phyloP scores from a whole-genome alignment of 2,329 filamentous ascomycete species.

The Clonostachys sp. region DNA sequence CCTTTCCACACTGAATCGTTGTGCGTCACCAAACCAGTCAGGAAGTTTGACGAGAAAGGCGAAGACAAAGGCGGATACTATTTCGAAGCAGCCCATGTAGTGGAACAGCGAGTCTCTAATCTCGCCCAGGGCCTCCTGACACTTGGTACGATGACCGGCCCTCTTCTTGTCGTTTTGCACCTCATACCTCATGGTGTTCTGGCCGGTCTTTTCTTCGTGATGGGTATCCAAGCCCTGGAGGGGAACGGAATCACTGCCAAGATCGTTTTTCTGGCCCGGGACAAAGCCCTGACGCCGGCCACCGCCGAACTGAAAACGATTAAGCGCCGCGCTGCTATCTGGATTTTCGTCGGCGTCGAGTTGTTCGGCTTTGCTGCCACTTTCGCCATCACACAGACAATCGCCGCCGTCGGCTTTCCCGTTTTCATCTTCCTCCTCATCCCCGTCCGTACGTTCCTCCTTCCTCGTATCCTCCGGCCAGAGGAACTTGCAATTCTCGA shows the following conservation, averaged over 20 bases:
- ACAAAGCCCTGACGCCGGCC: slow-evolving; percentile 55
- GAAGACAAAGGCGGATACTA: slow-evolving; percentile 51
- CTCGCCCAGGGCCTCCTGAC: slow-evolving; percentile 74
- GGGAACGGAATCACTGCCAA: slow-evolving; percentile 76
- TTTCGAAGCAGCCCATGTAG: slow-evolving; percentile 55
- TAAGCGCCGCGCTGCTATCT: slow-evolving; percentile 60
- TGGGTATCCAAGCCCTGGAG: slow-evolving; percentile 75
- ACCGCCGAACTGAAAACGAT: slow-evolving; percentile 57
- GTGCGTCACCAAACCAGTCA: slow-evolving; percentile 59
- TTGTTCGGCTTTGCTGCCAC: slow-evolving; percentile 70
- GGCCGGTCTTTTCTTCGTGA: slow-evolving; percentile 78
- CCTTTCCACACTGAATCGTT: slow-evolving; percentile 78
- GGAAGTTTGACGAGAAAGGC: slow-evolving; percentile 47
- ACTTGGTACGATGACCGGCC: slow-evolving; percentile 73
- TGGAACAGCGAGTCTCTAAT: slow-evolving; percentile 77
- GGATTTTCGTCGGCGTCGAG: slow-evolving; percentile 66
- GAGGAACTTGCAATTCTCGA: slow-evolving; percentile 63
- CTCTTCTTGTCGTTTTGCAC: slow-evolving; percentile 68
- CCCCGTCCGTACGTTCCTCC: slow-evolving; percentile 57
- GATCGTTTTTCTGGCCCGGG: slow-evolving; percentile 64
- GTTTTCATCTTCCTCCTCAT: slow-evolving; percentile 68
- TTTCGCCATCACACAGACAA: slow-evolving; percentile 79
- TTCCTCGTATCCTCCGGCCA: slow-evolving; percentile 56
- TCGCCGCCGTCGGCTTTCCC: slow-evolving; percentile 78
- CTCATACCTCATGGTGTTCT: slow-evolving; percentile 77